Conservation (phyloP, 495 filamentous ascomycete genomes). For the Neurospora sp. region DNA sequence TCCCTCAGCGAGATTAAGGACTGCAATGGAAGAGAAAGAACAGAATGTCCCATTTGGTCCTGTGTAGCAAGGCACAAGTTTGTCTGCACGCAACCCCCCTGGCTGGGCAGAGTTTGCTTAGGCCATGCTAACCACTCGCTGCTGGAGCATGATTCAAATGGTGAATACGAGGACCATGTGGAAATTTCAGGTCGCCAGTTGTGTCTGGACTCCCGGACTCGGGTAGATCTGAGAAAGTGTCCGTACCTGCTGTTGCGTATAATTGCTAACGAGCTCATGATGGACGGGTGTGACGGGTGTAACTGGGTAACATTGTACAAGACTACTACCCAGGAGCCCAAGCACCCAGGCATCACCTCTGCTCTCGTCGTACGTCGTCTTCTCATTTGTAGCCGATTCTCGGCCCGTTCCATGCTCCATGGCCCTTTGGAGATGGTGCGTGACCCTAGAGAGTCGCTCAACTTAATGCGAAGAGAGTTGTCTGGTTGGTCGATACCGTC, state of each 20-base stretch:
- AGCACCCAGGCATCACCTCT: not conserved
- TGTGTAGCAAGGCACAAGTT: not conserved
- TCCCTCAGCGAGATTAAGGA: conserved; percentile 13
- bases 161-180: not conserved
- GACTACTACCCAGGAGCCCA: not conserved
- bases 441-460: not conserved
- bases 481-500: not conserved
- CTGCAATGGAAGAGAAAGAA: not conserved
- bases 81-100: not conserved
- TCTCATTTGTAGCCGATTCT: not conserved
- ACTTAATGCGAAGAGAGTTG: not conserved
- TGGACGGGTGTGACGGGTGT: not conserved
- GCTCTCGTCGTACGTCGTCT: not conserved
- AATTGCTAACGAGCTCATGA: not conserved
- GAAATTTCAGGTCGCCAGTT: not conserved
- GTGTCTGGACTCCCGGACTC: not conserved
- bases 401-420: not conserved
- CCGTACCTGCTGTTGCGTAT: not conserved
- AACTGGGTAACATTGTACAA: not conserved
- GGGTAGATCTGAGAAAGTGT: not conserved
- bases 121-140: not conserved
- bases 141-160: not conserved
- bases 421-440: not conserved
- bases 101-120: not conserved
- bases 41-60: not conserved